Base-by-base conservation (phyloP, 306 rosid genomes). In the Ormosia semicastrata region DNA sequence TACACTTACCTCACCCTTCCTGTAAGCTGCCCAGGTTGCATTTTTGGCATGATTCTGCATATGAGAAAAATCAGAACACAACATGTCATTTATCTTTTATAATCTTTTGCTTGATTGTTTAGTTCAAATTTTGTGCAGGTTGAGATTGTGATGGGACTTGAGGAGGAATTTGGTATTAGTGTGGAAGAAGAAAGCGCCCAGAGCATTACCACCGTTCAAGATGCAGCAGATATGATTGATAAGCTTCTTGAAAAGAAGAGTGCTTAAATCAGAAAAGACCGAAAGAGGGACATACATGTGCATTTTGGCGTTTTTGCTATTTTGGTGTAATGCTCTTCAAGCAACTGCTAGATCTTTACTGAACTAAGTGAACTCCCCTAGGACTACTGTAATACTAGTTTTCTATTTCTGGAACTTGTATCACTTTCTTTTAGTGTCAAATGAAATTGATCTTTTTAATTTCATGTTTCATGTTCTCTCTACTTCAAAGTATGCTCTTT, bases 101-200 rank as follows among this genome's bases (percentile, higher is more conserved):
- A 29, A 44, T 81, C 3, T 14, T 67, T 75, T 67, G 15, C 14
- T 34, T 24, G 58, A 41, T 8, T 8, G 18, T 36, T 7, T 57
- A 41, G 52, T 66, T 8, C 30, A 73, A 54, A 24, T 57, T 32
- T 58, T 17, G 7, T 72, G 70, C 70, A 94, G 98, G 98, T 94
- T 74, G 97, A 94, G 90, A 94, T 94, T 82, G 97, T 94, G 88
- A 91, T 92, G 98, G 97, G 97, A 67, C 96, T 94, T 71, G 97
- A 94, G 79, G 98, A 92, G 87, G 91, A 69, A 10, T 94, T 94
- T 50, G 89, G 90, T 0, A 94, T 94, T 39, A 81, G 88, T 77
- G 88, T 46, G 89, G 79, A 87, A 85, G 98, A 94, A 85, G 97
- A 94, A 73, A 90, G 86, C 15, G 98, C 98, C 17, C 97, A 90